A percentile compares a stretch with the other conserved stretches of the same genome.
Evolutionary conservation across 169 alveolate genomes (phyloP).

Genomic region (Eimeria nieschulzi): DNA sequence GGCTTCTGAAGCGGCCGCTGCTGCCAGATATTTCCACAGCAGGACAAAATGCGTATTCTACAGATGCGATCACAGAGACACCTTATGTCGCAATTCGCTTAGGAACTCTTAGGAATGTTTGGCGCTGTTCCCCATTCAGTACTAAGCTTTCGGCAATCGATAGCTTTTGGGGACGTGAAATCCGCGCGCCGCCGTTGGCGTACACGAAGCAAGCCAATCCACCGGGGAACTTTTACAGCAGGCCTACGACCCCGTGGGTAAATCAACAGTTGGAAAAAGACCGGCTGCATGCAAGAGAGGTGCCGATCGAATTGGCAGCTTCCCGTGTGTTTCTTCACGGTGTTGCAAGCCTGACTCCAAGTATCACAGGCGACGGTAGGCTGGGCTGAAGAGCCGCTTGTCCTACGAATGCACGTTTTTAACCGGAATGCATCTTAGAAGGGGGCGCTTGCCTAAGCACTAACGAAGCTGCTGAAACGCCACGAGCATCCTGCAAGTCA

Average conservation of each 20-base stretch:
- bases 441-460: background rate
- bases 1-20: slow-evolving; percentile 21
- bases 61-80: slow-evolving; percentile 55
- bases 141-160: slow-evolving; percentile 27
- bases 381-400: background rate
- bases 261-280: background rate
- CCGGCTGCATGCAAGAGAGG: background rate
- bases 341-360: no score
- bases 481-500: background rate
- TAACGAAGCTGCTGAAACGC: background rate
- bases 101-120: slow-evolving; percentile 55
- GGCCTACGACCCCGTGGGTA: slow-evolving; percentile 2
- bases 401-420: background rate
- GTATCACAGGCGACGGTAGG: slow-evolving; percentile 10
- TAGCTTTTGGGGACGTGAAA: slow-evolving; percentile 32
- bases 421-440: background rate
- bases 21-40: slow-evolving; percentile 6
- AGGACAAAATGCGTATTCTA: background rate
- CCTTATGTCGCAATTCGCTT: slow-evolving; percentile 62
- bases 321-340: no score
- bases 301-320: background rate
- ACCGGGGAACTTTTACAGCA: no score
- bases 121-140: slow-evolving; percentile 66
- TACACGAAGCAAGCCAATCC: no score
- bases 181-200: slow-evolving; percentile 59